These are phyloP conservation scores for Hirsutella minnesotensis DNA, from an alignment of 2,329 filamentous ascomycete genomes.

Conservation along the genomic window DNA sequence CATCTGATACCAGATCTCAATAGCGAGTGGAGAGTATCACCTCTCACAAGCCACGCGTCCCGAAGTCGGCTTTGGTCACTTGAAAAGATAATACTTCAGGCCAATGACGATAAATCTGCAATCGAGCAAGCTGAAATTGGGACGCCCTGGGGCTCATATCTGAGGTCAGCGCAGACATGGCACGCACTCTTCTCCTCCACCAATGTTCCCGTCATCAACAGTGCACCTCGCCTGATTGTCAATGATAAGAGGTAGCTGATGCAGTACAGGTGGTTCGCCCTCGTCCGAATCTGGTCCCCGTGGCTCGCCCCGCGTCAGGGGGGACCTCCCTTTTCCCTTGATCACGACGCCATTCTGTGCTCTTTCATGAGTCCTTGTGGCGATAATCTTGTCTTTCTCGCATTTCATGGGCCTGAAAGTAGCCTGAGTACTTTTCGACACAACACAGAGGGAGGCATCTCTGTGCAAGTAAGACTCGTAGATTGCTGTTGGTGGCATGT, in stretches of 20 bases:
- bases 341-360: constrained; percentile 67
- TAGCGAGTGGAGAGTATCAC: constrained; percentile 38
- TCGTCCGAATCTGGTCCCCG: constrained; percentile 67
- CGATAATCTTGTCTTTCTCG: constrained; percentile 64
- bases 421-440: constrained; percentile 59
- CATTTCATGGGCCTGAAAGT: constrained; percentile 61
- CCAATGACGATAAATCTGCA: constrained; percentile 45
- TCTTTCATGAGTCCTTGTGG: constrained; percentile 67
- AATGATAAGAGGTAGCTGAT: neutral
- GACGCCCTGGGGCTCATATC: constrained; percentile 42
- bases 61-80: constrained; percentile 62
- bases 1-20: constrained; percentile 48
- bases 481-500: neutral
- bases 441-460: constrained; percentile 50
- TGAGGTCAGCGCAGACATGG: constrained; percentile 29
- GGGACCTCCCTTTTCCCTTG: constrained; percentile 49
- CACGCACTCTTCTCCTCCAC: neutral
- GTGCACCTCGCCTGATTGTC: too few species aligned
- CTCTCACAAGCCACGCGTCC: constrained; percentile 52
- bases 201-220: neutral
- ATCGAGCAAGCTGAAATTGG: constrained; percentile 48
- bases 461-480: constrained; percentile 45
- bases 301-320: constrained; percentile 90
- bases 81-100: constrained; percentile 41
- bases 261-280: constrained; percentile 57